These are phyloP conservation scores for Rhizomucor miehei DNA, from an alignment of 371 early-diverging fungal species.

Conservation along the genomic window DNA sequence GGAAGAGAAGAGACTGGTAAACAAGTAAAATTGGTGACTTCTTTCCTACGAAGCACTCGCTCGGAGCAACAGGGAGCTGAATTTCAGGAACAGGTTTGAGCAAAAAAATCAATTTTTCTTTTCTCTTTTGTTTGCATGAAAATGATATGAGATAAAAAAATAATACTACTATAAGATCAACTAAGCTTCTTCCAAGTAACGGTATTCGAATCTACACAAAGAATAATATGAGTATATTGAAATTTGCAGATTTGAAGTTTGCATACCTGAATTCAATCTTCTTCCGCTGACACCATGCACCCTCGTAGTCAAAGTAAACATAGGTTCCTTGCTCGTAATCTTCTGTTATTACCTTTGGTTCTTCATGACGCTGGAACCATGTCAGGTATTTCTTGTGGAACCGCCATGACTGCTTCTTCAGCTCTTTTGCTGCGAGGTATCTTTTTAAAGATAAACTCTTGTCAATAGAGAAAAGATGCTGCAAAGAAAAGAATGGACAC, in stretches of 20 bases:
- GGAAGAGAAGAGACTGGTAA: too few species aligned
- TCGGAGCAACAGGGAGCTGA: too few species aligned
- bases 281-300: conserved; percentile 97
- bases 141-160: background rate
- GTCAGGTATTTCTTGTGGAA: conserved; percentile 98
- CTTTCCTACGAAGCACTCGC: too few species aligned
- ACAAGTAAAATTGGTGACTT: too few species aligned
- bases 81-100: too few species aligned
- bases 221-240: background rate
- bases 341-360: conserved; percentile 95
- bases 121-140: background rate
- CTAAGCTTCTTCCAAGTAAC: conserved; percentile 81
- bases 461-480: background rate
- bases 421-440: conserved; percentile 92
- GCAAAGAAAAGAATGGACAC: conserved; percentile 15
- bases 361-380: conserved; percentile 99
- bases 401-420: conserved; percentile 98
- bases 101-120: too few species aligned
- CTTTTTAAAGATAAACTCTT: conserved; percentile 26
- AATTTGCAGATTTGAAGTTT: background rate
- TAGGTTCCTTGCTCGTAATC: conserved; percentile 99
- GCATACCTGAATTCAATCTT: conserved; percentile 89
- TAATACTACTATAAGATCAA: background rate
- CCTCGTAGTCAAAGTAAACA: conserved; percentile 99
- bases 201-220: conserved; percentile 76